Base-by-base conservation (phyloP, 768 basidiomycete species). In the Boletus subparvulus region DNA sequence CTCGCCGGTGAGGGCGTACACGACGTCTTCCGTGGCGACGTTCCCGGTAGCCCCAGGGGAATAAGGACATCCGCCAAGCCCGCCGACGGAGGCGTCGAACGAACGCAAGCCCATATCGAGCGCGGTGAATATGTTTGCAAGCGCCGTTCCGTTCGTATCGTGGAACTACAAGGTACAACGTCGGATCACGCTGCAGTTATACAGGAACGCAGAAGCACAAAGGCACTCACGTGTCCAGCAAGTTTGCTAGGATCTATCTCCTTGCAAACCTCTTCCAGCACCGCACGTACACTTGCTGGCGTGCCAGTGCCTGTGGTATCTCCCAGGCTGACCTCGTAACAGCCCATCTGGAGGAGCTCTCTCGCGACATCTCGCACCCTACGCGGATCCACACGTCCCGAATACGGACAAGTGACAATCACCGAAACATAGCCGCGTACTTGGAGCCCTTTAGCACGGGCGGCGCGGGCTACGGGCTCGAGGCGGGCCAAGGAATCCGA, bases 31-130 rank as follows among this genome's bases (percentile, higher is more conserved):
- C 0, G 96, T 98, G 0, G 93, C 87, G 17, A 97, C 91, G 63
- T 97, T 97, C 16, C 96, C 95, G 0, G 93, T 94, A 14, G 95
- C 94, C 6, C 94, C 94, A 3, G 95, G 96, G 2, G 95, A 94
- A 73, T 92, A 98, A 3, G 95, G 95, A 66, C 96, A 98, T 17
- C 95, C 94, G 4, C 96, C 95, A 1, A 98, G 84, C 0, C 95
- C 94, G 17, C 88, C 93, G 17, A 97, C 84, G 1, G 89, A 86
- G 2, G 90, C 78, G 66, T 90, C 95, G 42, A 98, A 81, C 3
- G 92, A 90, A 12, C 86, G 81, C 13, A 98, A 74, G 16, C 94
- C 95, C 48, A 85, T 74, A 12, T 81, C 75, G 13, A 93, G 80
- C 4, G 90, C 87, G 6, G 84, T 74, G 41, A 92, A 73, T 16